phyloP scores from a whole-genome alignment of 1,139 yeast genomes.

The Lodderomyces jiufengensis region DNA sequence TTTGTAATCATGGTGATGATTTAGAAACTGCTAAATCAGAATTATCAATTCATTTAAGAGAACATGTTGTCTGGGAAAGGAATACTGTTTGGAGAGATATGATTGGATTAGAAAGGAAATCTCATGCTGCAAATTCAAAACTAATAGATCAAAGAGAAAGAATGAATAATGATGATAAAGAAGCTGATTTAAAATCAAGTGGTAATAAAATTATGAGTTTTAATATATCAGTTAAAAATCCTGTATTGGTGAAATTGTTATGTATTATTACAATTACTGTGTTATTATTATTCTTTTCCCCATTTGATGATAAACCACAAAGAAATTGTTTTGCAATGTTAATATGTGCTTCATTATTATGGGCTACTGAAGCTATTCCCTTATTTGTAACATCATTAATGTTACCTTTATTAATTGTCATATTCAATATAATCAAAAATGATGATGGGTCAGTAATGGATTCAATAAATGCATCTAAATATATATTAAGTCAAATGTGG shows the following conservation, averaged over 20 bases:
- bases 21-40: constrained; percentile 44
- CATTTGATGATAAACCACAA: constrained; percentile 59
- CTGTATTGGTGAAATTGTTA: constrained; percentile 45
- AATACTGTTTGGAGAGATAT: constrained; percentile 75
- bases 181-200: constrained; percentile 13
- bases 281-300: constrained; percentile 47
- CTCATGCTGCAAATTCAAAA: constrained; percentile 38
- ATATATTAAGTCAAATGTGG: constrained; percentile 64
- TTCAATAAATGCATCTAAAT: constrained; percentile 53
- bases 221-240: constrained; percentile 37
- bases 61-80: constrained; percentile 74
- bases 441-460: constrained; percentile 52
- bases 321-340: constrained; percentile 66
- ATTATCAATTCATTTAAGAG: constrained; percentile 60
- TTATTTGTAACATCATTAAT: constrained; percentile 63
- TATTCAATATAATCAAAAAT: constrained; percentile 54
- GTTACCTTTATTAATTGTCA: constrained; percentile 57
- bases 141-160: constrained; percentile 13
- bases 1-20: constrained; percentile 40
- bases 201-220: constrained; percentile 21
- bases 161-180: constrained; percentile 15
- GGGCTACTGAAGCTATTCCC: constrained; percentile 76
- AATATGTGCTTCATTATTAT: constrained; percentile 63
- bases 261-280: constrained; percentile 45
- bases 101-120: constrained; percentile 78